These are phyloP conservation scores for Fonsecaea pedrosoi DNA, from an alignment of 2,329 filamentous ascomycete species.

Conservation along the genomic window DNA sequence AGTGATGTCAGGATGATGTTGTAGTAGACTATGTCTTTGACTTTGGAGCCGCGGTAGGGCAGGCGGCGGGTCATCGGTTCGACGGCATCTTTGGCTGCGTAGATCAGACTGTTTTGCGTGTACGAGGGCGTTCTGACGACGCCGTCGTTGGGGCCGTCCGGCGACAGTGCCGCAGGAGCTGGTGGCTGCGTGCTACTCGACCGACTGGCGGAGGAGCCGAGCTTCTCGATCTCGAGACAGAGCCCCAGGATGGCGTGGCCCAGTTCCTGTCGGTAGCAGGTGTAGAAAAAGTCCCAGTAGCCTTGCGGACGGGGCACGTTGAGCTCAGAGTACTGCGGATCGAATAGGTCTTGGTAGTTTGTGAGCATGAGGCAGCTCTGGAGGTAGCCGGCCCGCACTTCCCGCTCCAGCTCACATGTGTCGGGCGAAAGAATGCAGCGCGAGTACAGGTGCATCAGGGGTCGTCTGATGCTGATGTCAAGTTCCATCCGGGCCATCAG, in stretches of 20 bases:
- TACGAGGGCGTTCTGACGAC: conserved; percentile 21
- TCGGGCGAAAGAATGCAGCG: conserved; percentile 36
- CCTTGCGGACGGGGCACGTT: conserved; percentile 39
- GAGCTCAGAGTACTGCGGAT: conserved; percentile 43
- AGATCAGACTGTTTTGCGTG: conserved; percentile 30
- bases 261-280: conserved; percentile 36
- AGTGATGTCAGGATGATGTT: conserved; percentile 34
- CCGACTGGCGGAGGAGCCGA: conserved; percentile 5
- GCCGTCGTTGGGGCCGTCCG: neutral
- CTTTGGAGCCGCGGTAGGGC: conserved; percentile 28
- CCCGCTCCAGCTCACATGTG: conserved; percentile 34
- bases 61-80: conserved; percentile 37
- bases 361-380: conserved; percentile 42
- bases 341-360: conserved; percentile 45
- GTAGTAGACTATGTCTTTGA: conserved; percentile 38
- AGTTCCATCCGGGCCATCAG: conserved; percentile 42
- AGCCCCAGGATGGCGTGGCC: conserved; percentile 31
- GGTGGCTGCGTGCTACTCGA: neutral
- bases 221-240: conserved; percentile 36
- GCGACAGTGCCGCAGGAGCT: neutral
- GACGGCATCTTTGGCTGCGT: conserved; percentile 33
- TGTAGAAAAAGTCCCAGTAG: conserved; percentile 40
- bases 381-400: conserved; percentile 39
- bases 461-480: conserved; percentile 42
- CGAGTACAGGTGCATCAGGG: conserved; percentile 44